These are phyloP conservation scores for Begonia peltatifolia DNA, from an alignment of 306 rosid species.

Conservation along the genomic window DNA sequence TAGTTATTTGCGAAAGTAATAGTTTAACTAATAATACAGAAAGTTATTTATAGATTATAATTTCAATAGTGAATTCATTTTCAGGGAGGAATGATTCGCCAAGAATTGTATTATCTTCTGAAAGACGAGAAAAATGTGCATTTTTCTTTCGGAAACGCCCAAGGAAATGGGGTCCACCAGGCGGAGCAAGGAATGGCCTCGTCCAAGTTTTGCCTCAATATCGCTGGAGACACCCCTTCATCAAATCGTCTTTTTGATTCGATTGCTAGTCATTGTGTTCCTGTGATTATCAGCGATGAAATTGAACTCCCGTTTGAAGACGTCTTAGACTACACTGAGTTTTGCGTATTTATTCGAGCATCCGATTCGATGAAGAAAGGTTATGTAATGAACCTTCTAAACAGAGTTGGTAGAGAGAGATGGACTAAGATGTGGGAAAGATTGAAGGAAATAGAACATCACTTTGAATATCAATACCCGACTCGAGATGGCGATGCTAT, in stretches of 20 bases:
- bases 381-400: conserved; percentile 53
- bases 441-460: conserved; percentile 41
- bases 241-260: conserved; percentile 86
- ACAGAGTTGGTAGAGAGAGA: conserved; percentile 31
- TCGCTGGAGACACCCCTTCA: conserved; percentile 91
- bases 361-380: conserved; percentile 46
- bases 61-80: background rate
- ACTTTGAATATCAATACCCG: conserved; percentile 72
- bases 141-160: conserved; percentile 59
- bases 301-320: conserved; percentile 88
- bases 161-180: conserved; percentile 40
- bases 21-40: no score
- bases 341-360: conserved; percentile 51
- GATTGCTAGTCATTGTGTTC: conserved; percentile 81
- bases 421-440: conserved; percentile 85
- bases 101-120: conserved; percentile 78
- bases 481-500: conserved; percentile 60
- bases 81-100: conserved; percentile 86
- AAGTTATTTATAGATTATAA: background rate
- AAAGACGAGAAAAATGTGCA: conserved; percentile 72
- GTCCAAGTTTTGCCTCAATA: conserved; percentile 76
- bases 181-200: conserved; percentile 76
- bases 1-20: no score
- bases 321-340: conserved; percentile 67
- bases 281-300: conserved; percentile 73